Percentiles rank a stretch among this genome's conserved stretches.
These are phyloP conservation scores for Steccherinum ochraceum DNA, from an alignment of 768 basidiomycete species.

Conservation along the genomic window DNA sequence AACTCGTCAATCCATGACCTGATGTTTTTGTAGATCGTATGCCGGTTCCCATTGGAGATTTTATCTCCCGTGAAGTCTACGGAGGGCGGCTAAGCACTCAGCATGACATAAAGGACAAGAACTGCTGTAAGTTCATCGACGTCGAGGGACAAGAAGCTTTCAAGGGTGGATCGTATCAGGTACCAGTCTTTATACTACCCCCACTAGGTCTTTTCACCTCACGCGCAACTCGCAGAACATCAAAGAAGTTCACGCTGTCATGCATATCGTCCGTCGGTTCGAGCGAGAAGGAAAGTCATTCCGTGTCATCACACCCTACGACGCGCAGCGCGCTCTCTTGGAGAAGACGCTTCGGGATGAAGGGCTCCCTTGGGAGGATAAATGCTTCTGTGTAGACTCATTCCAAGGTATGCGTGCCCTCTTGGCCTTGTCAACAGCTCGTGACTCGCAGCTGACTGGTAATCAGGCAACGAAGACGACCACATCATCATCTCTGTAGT, in stretches of 20 bases:
- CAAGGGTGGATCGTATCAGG: slow-evolving; percentile 34
- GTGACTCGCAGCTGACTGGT: not conserved
- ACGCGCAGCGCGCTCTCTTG: slow-evolving; percentile 56
- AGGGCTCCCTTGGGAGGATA: slow-evolving; percentile 57
- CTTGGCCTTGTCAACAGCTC: not conserved
- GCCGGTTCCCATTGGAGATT: slow-evolving; percentile 24
- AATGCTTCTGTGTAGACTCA: slow-evolving; percentile 70
- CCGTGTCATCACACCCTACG: slow-evolving; percentile 78
- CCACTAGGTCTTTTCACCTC: not conserved
- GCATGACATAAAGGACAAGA: slow-evolving; percentile 8
- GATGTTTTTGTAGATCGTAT: slow-evolving; percentile 25
- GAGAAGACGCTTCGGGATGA: slow-evolving; percentile 48
- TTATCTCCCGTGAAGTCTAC: slow-evolving; percentile 29
- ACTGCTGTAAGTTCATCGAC: slow-evolving; percentile 33
- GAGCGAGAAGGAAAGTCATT: slow-evolving; percentile 14
- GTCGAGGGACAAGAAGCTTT: slow-evolving; percentile 27
- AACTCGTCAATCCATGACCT: not conserved
- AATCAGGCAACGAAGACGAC: slow-evolving; percentile 76
- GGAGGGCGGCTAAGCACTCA: slow-evolving; percentile 17
- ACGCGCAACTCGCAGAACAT: slow-evolving; percentile 19
- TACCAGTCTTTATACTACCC: slow-evolving; percentile 12
- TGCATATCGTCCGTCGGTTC: slow-evolving; percentile 16
- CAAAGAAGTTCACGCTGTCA: slow-evolving; percentile 19
- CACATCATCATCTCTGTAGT: slow-evolving; percentile 70
- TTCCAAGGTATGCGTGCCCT: slow-evolving; percentile 57